phyloP scores from a whole-genome alignment of 2,329 filamentous ascomycete genomes.

The Pseudogymnoascus sp. region DNA sequence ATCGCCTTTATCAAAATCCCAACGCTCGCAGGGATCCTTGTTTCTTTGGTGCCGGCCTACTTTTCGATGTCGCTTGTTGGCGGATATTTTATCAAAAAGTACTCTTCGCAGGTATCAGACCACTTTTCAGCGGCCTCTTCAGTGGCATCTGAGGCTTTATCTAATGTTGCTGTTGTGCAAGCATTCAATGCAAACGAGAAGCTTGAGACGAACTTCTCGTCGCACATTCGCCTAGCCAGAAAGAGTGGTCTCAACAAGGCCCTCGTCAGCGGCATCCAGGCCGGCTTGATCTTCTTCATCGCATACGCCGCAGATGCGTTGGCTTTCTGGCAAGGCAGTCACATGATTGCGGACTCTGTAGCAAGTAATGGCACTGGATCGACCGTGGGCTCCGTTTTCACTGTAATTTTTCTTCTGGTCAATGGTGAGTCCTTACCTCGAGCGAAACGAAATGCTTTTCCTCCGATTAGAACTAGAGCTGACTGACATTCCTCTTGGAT shows the following conservation, averaged over 20 bases:
- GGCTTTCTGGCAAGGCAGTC: slow-evolving; percentile 52
- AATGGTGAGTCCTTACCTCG: slow-evolving; percentile 24
- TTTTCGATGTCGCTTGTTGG: slow-evolving; percentile 41
- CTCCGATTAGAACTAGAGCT: background rate
- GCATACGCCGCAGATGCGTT: slow-evolving; percentile 51
- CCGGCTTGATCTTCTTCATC: slow-evolving; percentile 49
- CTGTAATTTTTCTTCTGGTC: slow-evolving; percentile 44
- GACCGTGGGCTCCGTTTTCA: slow-evolving; percentile 33
- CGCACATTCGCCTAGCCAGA: slow-evolving; percentile 36
- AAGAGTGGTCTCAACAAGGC: slow-evolving; percentile 43
- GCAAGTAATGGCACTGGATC: slow-evolving; percentile 37
- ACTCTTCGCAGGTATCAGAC: slow-evolving; percentile 36
- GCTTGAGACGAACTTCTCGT: slow-evolving; percentile 42
- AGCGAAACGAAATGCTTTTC: background rate
- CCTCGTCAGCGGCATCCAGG: slow-evolving; percentile 40
- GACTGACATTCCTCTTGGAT: background rate
- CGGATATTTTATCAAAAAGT: slow-evolving; percentile 38
- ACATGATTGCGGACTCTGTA: slow-evolving; percentile 30
- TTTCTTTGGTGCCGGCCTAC: slow-evolving; percentile 40
- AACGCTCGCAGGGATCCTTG: slow-evolving; percentile 47
- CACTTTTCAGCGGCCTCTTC: slow-evolving; percentile 41
- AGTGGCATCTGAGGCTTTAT: slow-evolving; percentile 46
- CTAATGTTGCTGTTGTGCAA: slow-evolving; percentile 44
- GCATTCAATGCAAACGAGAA: slow-evolving; percentile 42
- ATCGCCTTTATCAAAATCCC: slow-evolving; percentile 52